These are phyloP conservation scores for Wickerhamiella sergipiensis DNA, from an alignment of 805 yeast species.

Conservation along the genomic window DNA sequence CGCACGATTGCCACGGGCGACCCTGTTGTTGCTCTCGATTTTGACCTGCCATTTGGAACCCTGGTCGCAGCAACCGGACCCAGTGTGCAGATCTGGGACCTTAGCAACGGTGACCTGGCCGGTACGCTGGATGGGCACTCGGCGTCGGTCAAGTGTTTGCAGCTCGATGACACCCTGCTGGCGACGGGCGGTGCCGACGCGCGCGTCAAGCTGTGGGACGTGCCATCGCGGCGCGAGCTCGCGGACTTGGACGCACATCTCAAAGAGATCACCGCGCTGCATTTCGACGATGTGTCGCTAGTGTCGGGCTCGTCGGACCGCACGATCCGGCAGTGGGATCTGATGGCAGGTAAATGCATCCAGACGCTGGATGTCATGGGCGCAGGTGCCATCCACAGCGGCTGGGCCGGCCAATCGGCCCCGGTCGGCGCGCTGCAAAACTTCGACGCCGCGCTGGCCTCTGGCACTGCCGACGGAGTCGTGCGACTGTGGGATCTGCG, in stretches of 20 bases:
- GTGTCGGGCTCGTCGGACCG: slow-evolving; percentile 60
- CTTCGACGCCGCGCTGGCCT: slow-evolving; percentile 62
- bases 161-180: slow-evolving; percentile 37
- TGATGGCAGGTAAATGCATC: slow-evolving; percentile 46
- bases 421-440: slow-evolving; percentile 58
- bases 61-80: slow-evolving; percentile 70
- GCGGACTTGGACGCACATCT: slow-evolving; percentile 1
- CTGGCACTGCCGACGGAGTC: slow-evolving; percentile 65
- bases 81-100: slow-evolving; percentile 73
- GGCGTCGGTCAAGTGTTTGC: slow-evolving; percentile 46
- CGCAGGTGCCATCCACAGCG: slow-evolving; percentile 2
- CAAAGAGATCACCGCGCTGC: slow-evolving; percentile 11
- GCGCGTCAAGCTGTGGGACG: slow-evolving; percentile 47
- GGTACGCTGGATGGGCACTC: slow-evolving; percentile 47
- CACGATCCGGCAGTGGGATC: slow-evolving; percentile 67
- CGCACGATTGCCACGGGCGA: slow-evolving; percentile 38
- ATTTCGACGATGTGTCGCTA: slow-evolving; percentile 20
- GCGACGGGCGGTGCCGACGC: slow-evolving; percentile 55
- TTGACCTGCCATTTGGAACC: slow-evolving; percentile 63
- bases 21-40: slow-evolving; percentile 44
- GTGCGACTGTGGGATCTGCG: slow-evolving; percentile 69
- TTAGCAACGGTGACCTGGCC: slow-evolving; percentile 38
- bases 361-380: slow-evolving; percentile 55
- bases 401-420: slow-evolving; percentile 9
- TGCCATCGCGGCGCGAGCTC: slow-evolving; percentile 17